Percentiles rank a stretch among this genome's conserved stretches.
Conservation (phyloP, 306 rosid species). For the Prunus davidiana region DNA sequence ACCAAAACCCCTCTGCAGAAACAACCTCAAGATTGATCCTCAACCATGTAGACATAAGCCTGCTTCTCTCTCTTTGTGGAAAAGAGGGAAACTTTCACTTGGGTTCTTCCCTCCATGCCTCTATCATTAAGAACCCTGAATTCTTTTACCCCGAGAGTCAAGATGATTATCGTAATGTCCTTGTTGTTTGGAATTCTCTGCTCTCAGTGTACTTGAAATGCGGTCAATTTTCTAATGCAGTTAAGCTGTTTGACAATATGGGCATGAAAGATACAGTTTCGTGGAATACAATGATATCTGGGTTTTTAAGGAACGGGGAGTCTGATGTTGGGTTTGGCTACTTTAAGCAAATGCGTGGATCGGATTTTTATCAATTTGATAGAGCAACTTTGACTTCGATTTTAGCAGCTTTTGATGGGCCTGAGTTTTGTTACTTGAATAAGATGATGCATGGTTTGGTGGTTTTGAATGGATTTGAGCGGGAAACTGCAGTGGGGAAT, state of each 20-base stretch:
- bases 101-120: slow-evolving; percentile 84
- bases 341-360: slow-evolving; percentile 46
- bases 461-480: slow-evolving; percentile 56
- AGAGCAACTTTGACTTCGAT: slow-evolving; percentile 71
- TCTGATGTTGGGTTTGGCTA: slow-evolving; percentile 41
- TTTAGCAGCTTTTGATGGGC: slow-evolving; percentile 65
- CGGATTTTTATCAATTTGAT: slow-evolving; percentile 44
- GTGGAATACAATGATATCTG: slow-evolving; percentile 70
- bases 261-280: slow-evolving; percentile 60
- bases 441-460: slow-evolving; percentile 71
- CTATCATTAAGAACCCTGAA: slow-evolving; percentile 45
- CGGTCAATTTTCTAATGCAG: slow-evolving; percentile 36
- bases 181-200: slow-evolving; percentile 72
- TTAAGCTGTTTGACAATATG: slow-evolving; percentile 64
- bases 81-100: slow-evolving; percentile 42
- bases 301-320: slow-evolving; percentile 52
- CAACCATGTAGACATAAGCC: slow-evolving; percentile 46
- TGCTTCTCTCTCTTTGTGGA: slow-evolving; percentile 54
- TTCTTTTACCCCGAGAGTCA: slow-evolving; percentile 20
- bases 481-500: slow-evolving; percentile 67
- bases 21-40: slow-evolving; percentile 39
- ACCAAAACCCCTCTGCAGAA: slow-evolving; percentile 33
- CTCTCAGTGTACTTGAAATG: slow-evolving; percentile 52
- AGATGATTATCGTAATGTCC: slow-evolving; percentile 27
- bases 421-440: slow-evolving; percentile 30